phyloP scores from a whole-genome alignment of 176 grass and related monocot genomes.

The Phoenix roebelenii region DNA sequence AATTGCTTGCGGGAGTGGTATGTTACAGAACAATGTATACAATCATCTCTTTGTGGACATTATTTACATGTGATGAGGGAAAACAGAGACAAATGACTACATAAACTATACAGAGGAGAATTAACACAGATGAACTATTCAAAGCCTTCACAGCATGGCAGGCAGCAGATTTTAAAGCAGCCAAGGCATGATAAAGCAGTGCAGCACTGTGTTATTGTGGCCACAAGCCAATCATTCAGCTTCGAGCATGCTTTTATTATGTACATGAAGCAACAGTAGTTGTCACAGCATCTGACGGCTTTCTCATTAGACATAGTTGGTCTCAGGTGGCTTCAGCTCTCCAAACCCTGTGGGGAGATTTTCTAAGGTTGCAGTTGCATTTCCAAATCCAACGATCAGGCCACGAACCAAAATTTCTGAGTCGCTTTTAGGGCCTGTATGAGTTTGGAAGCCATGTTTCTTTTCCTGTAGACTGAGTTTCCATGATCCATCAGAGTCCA shows the following conservation, averaged over 20 bases:
- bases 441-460: slow-evolving; percentile 22
- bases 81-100: no score
- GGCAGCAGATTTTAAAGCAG: slow-evolving; percentile 58
- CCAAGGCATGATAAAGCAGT: slow-evolving; percentile 57
- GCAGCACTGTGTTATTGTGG: slow-evolving; percentile 48
- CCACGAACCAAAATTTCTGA: slow-evolving; percentile 22
- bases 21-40: no score
- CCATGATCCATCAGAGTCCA: no score
- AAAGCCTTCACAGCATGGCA: slow-evolving; percentile 40
- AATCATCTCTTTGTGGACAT: no score
- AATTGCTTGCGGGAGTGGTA: no score
- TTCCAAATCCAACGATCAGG: slow-evolving; percentile 54
- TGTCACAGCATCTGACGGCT: slow-evolving; percentile 43
- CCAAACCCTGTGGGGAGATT: slow-evolving; percentile 34
- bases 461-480: slow-evolving; percentile 14
- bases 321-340: slow-evolving; percentile 29
- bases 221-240: slow-evolving; percentile 68
- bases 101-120: no score
- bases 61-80: no score
- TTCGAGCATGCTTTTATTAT: slow-evolving; percentile 59
- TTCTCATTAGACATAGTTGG: slow-evolving; percentile 37
- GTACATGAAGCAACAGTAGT: slow-evolving; percentile 72
- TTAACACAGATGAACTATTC: slow-evolving; percentile 14
- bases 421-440: slow-evolving; percentile 15
- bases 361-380: slow-evolving; percentile 46